phyloP scores from a whole-genome alignment of 257 asterid genomes.

The Solanum arcanum region DNA sequence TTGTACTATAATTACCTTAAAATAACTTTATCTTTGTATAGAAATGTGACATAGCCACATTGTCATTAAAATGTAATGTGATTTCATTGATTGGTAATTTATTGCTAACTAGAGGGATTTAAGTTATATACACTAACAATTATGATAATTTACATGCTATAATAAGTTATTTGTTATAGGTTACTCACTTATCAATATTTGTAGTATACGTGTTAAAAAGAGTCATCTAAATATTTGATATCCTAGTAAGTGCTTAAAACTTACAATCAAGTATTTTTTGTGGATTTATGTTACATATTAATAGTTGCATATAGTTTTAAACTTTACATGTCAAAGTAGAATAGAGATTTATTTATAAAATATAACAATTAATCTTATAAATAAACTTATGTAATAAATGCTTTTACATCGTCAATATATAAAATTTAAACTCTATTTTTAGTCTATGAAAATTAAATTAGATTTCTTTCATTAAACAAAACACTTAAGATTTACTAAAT shows the following conservation, averaged over 20 bases:
- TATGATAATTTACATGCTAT: not conserved
- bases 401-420: not conserved
- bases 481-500: too few relatives aligned
- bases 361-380: not conserved
- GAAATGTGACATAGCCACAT: not conserved
- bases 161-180: not conserved
- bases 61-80: not conserved
- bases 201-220: too few relatives aligned
- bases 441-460: too few relatives aligned
- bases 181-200: too few relatives aligned
- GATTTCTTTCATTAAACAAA: too few relatives aligned
- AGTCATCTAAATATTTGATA: too few relatives aligned
- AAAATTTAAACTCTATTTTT: not conserved
- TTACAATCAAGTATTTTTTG: too few relatives aligned
- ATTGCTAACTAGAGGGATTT: not conserved
- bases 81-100: not conserved
- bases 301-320: too few relatives aligned
- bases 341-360: not conserved
- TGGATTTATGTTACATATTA: too few relatives aligned
- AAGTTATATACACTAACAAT: not conserved
- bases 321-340: not conserved
- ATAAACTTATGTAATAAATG: not conserved
- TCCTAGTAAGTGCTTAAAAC: too few relatives aligned
- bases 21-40: not conserved
- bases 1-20: not conserved